These are phyloP conservation scores for Aspergillus ochraceoroseus DNA, from an alignment of 2,329 filamentous ascomycete genomes.

Conservation along the genomic window DNA sequence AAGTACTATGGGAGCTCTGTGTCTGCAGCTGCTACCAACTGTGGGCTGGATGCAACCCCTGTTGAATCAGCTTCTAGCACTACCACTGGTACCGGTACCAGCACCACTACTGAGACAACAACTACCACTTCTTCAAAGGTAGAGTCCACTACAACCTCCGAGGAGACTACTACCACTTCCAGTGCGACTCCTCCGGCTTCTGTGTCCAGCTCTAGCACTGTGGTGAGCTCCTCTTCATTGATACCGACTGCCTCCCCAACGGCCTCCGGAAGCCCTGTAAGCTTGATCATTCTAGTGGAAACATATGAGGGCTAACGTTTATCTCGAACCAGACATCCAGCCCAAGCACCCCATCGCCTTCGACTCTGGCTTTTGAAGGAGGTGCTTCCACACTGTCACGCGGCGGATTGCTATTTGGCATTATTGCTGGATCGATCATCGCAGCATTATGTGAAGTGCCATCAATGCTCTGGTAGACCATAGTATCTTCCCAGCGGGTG, in stretches of 20 bases:
- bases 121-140: background rate
- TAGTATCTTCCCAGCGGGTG: too few relatives aligned
- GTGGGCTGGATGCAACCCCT: slow-evolving; percentile 10
- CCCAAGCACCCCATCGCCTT: background rate
- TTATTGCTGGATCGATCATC: background rate
- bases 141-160: background rate
- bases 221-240: slow-evolving; percentile 4
- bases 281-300: background rate
- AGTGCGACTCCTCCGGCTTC: background rate
- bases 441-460: background rate
- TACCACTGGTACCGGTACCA: background rate
- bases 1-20: slow-evolving; percentile 11
- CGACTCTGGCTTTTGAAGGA: background rate
- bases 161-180: background rate
- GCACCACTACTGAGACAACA: background rate
- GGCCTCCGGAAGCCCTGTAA: background rate
- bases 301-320: background rate
- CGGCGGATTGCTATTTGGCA: background rate
- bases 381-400: background rate
- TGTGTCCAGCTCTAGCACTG: background rate
- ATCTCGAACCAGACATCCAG: background rate
- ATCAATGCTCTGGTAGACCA: too few relatives aligned
- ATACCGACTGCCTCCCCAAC: slow-evolving; percentile 1
- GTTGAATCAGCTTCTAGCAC: slow-evolving; percentile 4
- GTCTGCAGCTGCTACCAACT: slow-evolving; percentile 3